Evolutionary conservation across 140 eudicot species (phyloP).

Genomic region (Oenanthe javanica): DNA sequence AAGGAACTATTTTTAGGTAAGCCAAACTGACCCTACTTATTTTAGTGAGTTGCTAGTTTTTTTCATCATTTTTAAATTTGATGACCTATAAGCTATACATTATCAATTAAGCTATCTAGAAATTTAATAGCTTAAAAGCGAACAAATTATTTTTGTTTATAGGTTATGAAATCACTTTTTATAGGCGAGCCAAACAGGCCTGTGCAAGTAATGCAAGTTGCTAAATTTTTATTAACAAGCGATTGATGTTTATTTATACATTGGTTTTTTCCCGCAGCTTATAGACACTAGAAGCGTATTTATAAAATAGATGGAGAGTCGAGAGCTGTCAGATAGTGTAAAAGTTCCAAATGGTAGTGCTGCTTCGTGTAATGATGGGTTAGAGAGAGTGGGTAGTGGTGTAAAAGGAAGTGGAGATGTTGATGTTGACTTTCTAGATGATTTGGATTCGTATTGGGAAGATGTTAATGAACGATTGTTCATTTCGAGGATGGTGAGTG

Average conservation of each 20-base stretch:
- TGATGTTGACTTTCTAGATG: constrained; percentile 46
- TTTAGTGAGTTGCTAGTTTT: no score
- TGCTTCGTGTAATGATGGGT: constrained; percentile 3
- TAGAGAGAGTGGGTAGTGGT: constrained; percentile 17
- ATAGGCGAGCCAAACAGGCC: no score
- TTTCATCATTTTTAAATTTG: no score
- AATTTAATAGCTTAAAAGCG: no score
- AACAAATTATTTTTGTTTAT: no score
- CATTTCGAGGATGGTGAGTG: constrained; percentile 79
- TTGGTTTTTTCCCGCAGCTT: neutral
- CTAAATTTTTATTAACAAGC: neutral
- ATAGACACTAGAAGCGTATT: constrained; percentile 6
- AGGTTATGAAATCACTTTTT: no score
- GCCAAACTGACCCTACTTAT: no score
- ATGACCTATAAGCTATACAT: no score
- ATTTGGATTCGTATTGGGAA: constrained; percentile 52
- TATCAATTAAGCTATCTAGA: no score
- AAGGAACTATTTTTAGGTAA: no score
- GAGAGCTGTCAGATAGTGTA: constrained; percentile 34
- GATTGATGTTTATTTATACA: neutral
- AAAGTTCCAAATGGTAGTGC: constrained; percentile 20
- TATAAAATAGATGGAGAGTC: constrained; percentile 41
- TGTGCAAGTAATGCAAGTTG: neutral
- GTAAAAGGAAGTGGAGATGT: constrained; percentile 26
- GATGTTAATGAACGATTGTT: constrained; percentile 54